A percentile compares a stretch with the other conserved stretches of the same genome.
Evolutionary conservation across 441 rosid species (phyloP).

Genomic region (Theobroma grandiflorum): DNA sequence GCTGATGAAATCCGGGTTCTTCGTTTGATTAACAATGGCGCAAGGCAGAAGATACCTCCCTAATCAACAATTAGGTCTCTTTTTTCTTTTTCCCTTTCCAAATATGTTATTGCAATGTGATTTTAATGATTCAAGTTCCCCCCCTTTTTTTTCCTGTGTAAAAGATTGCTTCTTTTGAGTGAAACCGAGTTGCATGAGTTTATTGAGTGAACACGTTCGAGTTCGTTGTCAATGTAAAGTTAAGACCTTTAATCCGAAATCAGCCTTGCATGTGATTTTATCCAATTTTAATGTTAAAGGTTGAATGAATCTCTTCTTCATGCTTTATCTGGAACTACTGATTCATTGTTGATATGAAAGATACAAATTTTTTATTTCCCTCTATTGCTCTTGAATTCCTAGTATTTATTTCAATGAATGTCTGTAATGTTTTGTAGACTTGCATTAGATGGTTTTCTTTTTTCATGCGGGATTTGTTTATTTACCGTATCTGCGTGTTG

Average conservation of each 20-base stretch:
- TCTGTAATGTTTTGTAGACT: neutral
- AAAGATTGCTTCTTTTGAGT: neutral
- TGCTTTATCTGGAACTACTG: neutral
- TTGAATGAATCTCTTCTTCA: neutral
- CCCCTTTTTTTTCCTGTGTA: neutral
- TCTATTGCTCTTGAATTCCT: neutral
- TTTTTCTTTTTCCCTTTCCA: neutral
- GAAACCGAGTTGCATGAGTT: neutral
- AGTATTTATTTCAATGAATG: neutral
- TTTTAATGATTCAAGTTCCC: slow-evolving; percentile 6
- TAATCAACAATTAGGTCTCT: slow-evolving; percentile 45
- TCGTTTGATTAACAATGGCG: slow-evolving; percentile 41
- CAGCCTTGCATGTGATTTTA: neutral
- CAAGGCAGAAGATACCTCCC: slow-evolving; percentile 49
- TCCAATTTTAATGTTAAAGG: neutral
- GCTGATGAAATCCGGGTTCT: slow-evolving; percentile 33
- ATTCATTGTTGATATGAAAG: neutral
- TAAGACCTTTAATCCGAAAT: neutral
- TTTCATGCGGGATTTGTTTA: neutral
- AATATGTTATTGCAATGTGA: slow-evolving; percentile 6
- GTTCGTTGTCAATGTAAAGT: neutral
- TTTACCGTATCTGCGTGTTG: neutral
- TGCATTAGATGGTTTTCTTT: neutral
- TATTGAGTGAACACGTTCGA: neutral
- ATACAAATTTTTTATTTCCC: neutral